Evolutionary conservation across 768 basidiomycete species (phyloP).

Genomic region (Lactarius pseudohatsudake): DNA sequence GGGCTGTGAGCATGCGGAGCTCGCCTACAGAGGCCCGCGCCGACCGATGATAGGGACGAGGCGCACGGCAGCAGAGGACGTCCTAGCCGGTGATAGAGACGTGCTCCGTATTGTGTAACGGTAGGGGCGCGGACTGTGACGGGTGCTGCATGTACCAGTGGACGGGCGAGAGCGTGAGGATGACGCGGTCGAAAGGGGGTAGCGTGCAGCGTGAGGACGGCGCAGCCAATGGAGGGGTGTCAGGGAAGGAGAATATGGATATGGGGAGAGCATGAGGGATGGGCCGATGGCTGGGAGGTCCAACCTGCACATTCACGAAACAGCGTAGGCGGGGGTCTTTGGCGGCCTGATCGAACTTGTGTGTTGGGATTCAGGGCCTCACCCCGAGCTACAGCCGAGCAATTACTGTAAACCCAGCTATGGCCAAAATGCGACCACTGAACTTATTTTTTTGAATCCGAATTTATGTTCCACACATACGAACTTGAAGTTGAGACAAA

Average conservation of each 20-base stretch:
- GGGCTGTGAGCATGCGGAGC: conserved; percentile 69
- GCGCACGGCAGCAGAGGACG: conserved; percentile 62
- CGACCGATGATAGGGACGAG: conserved; percentile 84
- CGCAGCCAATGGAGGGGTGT: conserved; percentile 89
- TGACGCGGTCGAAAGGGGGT: conserved; percentile 45
- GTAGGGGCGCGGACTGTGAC: conserved; percentile 53
- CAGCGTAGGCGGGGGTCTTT: conserved; percentile 80
- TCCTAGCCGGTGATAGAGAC: conserved; percentile 88
- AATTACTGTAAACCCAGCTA: too few relatives aligned
- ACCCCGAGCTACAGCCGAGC: too few relatives aligned
- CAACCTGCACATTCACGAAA: conserved; percentile 83
- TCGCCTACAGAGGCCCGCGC: conserved; percentile 90
- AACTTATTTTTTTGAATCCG: too few relatives aligned
- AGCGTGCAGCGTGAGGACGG: conserved; percentile 61
- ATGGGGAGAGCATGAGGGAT: conserved; percentile 57
- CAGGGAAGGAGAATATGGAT: conserved; percentile 58
- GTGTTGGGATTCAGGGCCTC: conserved; percentile 40
- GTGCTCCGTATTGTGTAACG: conserved; percentile 63
- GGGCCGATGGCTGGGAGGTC: conserved; percentile 41
- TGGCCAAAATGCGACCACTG: too few relatives aligned
- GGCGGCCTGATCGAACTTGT: conserved; percentile 87
- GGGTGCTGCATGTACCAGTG: conserved; percentile 98
- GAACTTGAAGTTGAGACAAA: too few relatives aligned
- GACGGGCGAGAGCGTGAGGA: conserved; percentile 80
- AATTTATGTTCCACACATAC: too few relatives aligned